Evolutionary conservation across 2,329 filamentous ascomycete genomes (phyloP).

Genomic region (Alternaria ethzedia): DNA sequence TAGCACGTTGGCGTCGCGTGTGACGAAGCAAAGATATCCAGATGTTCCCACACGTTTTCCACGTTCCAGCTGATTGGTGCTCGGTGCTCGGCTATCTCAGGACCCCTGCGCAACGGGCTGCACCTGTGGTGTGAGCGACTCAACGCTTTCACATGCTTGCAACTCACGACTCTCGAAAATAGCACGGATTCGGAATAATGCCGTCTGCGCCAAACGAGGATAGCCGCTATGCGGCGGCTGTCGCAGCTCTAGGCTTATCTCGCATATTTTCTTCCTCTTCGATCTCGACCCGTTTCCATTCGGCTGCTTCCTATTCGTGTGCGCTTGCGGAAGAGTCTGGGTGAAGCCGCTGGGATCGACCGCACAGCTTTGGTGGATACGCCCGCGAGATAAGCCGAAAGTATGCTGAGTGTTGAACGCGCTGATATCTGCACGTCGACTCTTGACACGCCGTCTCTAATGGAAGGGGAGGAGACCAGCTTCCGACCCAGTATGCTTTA

Average conservation of each 20-base stretch:
- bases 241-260: not conserved
- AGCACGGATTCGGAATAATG: constrained; percentile 16
- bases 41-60: constrained; percentile 1
- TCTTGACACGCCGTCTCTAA: constrained; percentile 10
- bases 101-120: constrained; percentile 21
- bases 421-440: constrained; percentile 1
- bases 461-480: constrained; percentile 17
- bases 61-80: constrained; percentile 14
- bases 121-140: constrained; percentile 5
- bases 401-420: constrained; percentile 13
- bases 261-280: not conserved
- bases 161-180: constrained; percentile 1
- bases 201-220: constrained; percentile 20
- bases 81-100: constrained; percentile 16
- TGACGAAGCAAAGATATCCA: not conserved
- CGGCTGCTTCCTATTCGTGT: constrained; percentile 1
- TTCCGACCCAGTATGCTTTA: constrained; percentile 56
- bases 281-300: not conserved
- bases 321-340: not conserved
- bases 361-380: not conserved
- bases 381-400: constrained; percentile 18
- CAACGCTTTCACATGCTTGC: constrained; percentile 35
- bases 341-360: not conserved
- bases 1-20: not conserved
- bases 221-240: constrained; percentile 16